A percentile compares a stretch with the other conserved stretches of the same genome.
phyloP scores from a whole-genome alignment of 768 basidiomycete genomes.

The Dentipellis fragilis region DNA sequence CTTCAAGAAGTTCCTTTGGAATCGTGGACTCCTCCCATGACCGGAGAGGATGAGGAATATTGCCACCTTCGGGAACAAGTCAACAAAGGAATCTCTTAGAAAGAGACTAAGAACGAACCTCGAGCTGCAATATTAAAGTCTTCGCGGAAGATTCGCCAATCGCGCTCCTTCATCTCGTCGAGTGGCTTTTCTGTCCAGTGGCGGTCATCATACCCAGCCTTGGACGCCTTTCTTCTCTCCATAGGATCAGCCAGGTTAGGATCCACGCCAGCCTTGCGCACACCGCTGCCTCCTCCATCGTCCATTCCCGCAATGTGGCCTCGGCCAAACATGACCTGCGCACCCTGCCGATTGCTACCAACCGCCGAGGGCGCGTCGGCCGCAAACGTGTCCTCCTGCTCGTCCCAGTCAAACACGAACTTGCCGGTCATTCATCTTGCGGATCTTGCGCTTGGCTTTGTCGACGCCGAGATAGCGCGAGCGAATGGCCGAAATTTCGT shows the following conservation, averaged over 20 bases:
- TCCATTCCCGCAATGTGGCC: slow-evolving; percentile 84
- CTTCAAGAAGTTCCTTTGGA: slow-evolving; percentile 64
- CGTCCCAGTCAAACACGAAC: slow-evolving; percentile 99
- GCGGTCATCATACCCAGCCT: slow-evolving; percentile 80
- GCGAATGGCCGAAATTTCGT: slow-evolving; percentile 73
- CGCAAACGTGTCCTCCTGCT: slow-evolving; percentile 86
- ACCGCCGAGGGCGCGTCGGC: slow-evolving; percentile 66
- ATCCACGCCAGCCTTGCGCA: slow-evolving; percentile 21
- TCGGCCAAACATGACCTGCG: slow-evolving; percentile 83
- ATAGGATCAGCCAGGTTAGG: slow-evolving; percentile 67
- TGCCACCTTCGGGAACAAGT: slow-evolving; percentile 51
- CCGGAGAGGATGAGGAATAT: slow-evolving; percentile 87
- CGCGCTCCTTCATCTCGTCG: slow-evolving; percentile 90
- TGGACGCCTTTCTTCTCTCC: slow-evolving; percentile 74
- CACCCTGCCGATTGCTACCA: slow-evolving; percentile 66
- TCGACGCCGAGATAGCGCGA: slow-evolving; percentile 92
- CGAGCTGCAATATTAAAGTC: slow-evolving; percentile 94
- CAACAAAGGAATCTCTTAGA: not conserved
- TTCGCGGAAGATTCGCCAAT: slow-evolving; percentile 98
- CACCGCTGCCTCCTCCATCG: slow-evolving; percentile 40
- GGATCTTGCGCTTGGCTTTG: slow-evolving; percentile 88
- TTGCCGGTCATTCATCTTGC: slow-evolving; percentile 94
- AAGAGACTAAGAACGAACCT: slow-evolving; percentile 37
- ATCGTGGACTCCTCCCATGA: slow-evolving; percentile 88
- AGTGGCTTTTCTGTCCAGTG: slow-evolving; percentile 97